Evolutionary conservation across 2,329 filamentous ascomycete species (phyloP).

Genomic region (Colletotrichum nymphaeae): DNA sequence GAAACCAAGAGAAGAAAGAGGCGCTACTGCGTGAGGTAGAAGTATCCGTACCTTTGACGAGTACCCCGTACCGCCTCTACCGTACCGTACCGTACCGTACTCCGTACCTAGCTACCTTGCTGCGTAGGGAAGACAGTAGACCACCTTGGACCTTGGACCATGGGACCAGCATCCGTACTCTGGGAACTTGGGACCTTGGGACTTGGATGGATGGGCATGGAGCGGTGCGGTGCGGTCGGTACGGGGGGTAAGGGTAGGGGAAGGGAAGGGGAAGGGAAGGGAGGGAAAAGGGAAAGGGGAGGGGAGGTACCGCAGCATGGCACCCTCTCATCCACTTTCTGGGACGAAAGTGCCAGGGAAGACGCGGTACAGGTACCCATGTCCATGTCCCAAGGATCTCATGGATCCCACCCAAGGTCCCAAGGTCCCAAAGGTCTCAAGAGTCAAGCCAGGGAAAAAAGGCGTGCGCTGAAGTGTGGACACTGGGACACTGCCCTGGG

Average conservation of each 20-base stretch:
- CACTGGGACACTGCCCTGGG: not conserved
- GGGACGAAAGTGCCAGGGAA: constrained; percentile 7
- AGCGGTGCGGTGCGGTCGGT: constrained; percentile 33
- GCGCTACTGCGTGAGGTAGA: constrained; percentile 12
- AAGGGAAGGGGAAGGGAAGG: not conserved
- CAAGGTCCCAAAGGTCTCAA: not conserved
- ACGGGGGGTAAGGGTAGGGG: constrained; percentile 10
- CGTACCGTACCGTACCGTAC: constrained; percentile 1
- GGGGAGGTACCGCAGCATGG: not conserved
- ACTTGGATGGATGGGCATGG: constrained; percentile 19
- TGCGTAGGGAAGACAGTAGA: no score
- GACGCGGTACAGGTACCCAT: not conserved
- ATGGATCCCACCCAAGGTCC: not conserved
- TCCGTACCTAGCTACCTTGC: not conserved
- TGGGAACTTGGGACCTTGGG: not conserved
- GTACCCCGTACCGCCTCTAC: not conserved
- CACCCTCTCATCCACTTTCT: not conserved
- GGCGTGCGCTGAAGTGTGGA: not conserved
- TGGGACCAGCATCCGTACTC: constrained; percentile 6
- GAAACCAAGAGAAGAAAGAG: constrained; percentile 26
- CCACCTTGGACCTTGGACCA: not conserved
- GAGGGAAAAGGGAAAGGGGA: not conserved
- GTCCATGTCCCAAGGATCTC: not conserved
- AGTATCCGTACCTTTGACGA: constrained; percentile 12
- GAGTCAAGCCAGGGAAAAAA: not conserved